Conservation (phyloP, 2,329 filamentous ascomycete species). For the Aspergillus puulaauensis region DNA sequence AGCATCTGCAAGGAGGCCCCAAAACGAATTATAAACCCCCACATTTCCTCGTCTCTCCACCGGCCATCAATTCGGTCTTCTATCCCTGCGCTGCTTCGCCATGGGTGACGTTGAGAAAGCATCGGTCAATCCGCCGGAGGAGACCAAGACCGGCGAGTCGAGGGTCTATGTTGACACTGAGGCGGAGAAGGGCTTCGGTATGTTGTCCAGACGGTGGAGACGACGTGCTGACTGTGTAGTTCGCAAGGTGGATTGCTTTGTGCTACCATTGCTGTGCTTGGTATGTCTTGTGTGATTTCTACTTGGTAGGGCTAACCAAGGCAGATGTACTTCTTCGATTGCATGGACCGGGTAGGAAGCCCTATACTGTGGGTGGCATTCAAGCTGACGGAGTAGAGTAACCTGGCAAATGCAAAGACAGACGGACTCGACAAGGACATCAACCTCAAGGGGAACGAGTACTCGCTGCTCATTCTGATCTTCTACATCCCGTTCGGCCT, state of each 20-base stretch:
- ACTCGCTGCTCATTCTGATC: conserved; percentile 40
- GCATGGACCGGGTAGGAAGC: conserved; percentile 27
- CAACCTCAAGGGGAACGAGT: conserved; percentile 35
- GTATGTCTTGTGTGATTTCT: conserved; percentile 16
- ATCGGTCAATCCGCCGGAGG: not conserved
- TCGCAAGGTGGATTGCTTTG: conserved; percentile 43
- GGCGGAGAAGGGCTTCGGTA: conserved; percentile 36
- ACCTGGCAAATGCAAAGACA: conserved; percentile 49
- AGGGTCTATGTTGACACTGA: conserved; percentile 29
- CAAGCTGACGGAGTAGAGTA: conserved; percentile 30
- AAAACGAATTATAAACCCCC: conserved; percentile 2
- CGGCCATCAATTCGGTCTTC: not conserved
- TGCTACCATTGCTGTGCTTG: conserved; percentile 46
- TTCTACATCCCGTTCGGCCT: conserved; percentile 55
- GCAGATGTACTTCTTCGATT: conserved; percentile 42
- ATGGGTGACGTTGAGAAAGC: conserved; percentile 6
- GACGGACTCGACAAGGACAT: conserved; percentile 48
- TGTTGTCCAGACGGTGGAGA: conserved; percentile 3
- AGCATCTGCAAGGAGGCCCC: conserved; percentile 12
- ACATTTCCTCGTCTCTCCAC: not conserved
- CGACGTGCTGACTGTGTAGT: not conserved
- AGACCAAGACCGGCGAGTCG: conserved; percentile 25
- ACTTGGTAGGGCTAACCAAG: not conserved
- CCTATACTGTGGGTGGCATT: not conserved
- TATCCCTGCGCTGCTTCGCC: not conserved